These are phyloP conservation scores for Gracilaria gracilis DNA, from an alignment of 23 red algal genomes.

Conservation along the genomic window DNA sequence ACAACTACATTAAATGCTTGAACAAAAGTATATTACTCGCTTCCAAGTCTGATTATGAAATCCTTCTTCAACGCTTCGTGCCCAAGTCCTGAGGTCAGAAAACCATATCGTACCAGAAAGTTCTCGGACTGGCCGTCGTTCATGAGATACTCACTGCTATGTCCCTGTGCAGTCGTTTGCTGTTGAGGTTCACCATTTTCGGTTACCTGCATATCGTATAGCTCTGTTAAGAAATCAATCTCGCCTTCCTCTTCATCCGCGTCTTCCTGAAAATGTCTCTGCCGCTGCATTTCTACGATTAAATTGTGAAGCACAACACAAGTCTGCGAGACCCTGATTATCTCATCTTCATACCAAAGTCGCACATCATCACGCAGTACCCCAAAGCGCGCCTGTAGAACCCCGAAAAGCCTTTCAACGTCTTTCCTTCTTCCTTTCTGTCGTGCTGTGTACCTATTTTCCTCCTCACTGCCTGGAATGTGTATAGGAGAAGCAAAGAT, in stretches of 20 bases:
- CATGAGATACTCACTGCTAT: too few relatives aligned
- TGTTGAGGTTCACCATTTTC: background rate
- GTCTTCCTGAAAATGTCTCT: constrained; percentile 36
- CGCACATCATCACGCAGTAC: constrained; percentile 8
- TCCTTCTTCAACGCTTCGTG: constrained; percentile 16
- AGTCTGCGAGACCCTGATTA: constrained; percentile 19
- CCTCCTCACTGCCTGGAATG: background rate
- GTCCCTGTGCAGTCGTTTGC: too few relatives aligned
- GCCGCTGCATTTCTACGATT: constrained; percentile 37
- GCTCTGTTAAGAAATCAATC: constrained; percentile 32
- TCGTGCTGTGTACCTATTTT: constrained; percentile 19
- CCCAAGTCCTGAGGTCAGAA: constrained; percentile 24
- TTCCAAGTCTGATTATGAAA: constrained; percentile 9
- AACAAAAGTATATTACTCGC: background rate
- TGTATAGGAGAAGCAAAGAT: constrained; percentile 40
- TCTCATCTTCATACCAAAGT: constrained; percentile 16
- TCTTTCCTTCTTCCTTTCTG: constrained; percentile 23
- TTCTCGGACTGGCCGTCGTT: too few relatives aligned
- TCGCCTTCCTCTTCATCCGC: constrained; percentile 15
- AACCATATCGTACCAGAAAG: constrained; percentile 23
- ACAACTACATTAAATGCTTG: too few relatives aligned
- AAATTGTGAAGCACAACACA: constrained; percentile 50
- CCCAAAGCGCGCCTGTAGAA: constrained; percentile 21
- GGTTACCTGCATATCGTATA: constrained; percentile 28
- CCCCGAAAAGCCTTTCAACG: constrained; percentile 27